Percentiles rank a stretch among this genome's conserved stretches.
Evolutionary conservation across 352 stramenopile genomes (phyloP).

Genomic region (Globisporangium middletonii): DNA sequence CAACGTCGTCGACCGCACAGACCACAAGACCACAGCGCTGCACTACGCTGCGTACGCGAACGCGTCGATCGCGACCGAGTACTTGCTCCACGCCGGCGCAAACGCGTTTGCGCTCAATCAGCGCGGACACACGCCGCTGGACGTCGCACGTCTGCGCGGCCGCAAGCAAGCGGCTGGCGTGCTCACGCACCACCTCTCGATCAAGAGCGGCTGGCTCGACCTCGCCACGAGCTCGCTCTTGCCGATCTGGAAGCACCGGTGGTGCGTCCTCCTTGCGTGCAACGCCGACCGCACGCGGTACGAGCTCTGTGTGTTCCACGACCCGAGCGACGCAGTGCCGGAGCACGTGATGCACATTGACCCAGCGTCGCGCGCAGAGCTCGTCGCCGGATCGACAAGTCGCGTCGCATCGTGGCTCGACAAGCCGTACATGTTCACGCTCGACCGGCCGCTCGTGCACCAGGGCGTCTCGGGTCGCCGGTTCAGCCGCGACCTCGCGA

Average conservation of each 20-base stretch:
- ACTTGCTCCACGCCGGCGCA: slow-evolving; percentile 42
- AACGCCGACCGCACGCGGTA: slow-evolving; percentile 30
- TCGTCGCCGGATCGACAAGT: slow-evolving; percentile 12
- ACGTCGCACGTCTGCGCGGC: slow-evolving; percentile 47
- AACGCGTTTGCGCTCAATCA: slow-evolving; percentile 44
- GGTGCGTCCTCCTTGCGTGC: slow-evolving; percentile 50
- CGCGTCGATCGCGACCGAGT: slow-evolving; percentile 39
- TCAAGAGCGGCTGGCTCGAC: slow-evolving; percentile 58
- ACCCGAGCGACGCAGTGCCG: slow-evolving; percentile 28
- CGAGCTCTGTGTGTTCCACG: slow-evolving; percentile 50
- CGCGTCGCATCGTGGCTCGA: slow-evolving; percentile 30
- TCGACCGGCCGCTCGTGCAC: slow-evolving; percentile 26
- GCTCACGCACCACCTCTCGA: slow-evolving; percentile 37
- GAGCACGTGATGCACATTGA: slow-evolving; percentile 43
- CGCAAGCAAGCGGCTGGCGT: slow-evolving; percentile 30
- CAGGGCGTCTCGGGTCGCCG: slow-evolving; percentile 27
- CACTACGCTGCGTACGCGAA: slow-evolving; percentile 62
- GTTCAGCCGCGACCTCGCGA: slow-evolving; percentile 29
- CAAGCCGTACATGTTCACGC: slow-evolving; percentile 31
- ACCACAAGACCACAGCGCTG: slow-evolving; percentile 52
- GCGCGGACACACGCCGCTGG: slow-evolving; percentile 48
- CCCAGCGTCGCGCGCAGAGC: slow-evolving; percentile 19
- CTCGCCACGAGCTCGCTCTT: slow-evolving; percentile 31
- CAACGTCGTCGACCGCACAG: slow-evolving; percentile 25
- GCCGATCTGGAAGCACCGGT: slow-evolving; percentile 57